phyloP scores from a whole-genome alignment of 139 green algal species.

The Pleodorina starrii region DNA sequence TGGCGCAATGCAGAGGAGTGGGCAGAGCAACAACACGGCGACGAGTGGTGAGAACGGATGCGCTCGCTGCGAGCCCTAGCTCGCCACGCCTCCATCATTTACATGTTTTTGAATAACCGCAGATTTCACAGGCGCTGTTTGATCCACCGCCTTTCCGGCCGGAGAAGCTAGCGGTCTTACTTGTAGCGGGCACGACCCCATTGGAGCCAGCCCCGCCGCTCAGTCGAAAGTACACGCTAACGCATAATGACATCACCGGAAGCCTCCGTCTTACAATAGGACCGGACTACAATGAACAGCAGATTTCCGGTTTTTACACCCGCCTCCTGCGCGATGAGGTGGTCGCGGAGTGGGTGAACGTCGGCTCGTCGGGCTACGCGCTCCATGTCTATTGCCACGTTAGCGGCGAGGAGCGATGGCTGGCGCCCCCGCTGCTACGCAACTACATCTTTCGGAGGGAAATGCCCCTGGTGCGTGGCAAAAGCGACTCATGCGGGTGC shows the following conservation, averaged over 20 bases:
- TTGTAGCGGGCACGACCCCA: conserved; percentile 7
- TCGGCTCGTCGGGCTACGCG: neutral
- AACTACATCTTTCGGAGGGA: conserved; percentile 94
- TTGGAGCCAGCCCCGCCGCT: conserved; percentile 2
- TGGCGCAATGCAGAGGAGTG: neutral
- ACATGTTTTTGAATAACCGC: neutral
- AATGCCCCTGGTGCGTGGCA: conserved; percentile 83
- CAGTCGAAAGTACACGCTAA: conserved; percentile 88
- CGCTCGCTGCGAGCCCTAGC: no score
- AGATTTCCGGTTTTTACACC: conserved; percentile 88
- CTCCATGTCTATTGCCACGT: conserved; percentile 95
- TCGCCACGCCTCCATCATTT: no score
- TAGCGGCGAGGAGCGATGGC: conserved; percentile 87
- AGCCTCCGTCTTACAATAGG: conserved; percentile 85
- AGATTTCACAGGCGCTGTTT: conserved; percentile 65
- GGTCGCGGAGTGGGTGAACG: conserved; percentile 83
- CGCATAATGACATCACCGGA: conserved; percentile 94
- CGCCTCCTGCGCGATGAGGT: conserved; percentile 88
- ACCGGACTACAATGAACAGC: conserved; percentile 79
- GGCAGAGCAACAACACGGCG: neutral
- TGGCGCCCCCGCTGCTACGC: conserved; percentile 85
- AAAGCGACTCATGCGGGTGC: no score
- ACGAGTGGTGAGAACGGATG: conserved; percentile 4
- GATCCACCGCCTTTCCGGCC: conserved; percentile 79
- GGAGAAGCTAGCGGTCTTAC: conserved; percentile 75